Evolutionary conservation across 148 eudicot species (phyloP), one percentile per base, ranked within the genome.

Genomic region (Camellia sinensis): DNA sequence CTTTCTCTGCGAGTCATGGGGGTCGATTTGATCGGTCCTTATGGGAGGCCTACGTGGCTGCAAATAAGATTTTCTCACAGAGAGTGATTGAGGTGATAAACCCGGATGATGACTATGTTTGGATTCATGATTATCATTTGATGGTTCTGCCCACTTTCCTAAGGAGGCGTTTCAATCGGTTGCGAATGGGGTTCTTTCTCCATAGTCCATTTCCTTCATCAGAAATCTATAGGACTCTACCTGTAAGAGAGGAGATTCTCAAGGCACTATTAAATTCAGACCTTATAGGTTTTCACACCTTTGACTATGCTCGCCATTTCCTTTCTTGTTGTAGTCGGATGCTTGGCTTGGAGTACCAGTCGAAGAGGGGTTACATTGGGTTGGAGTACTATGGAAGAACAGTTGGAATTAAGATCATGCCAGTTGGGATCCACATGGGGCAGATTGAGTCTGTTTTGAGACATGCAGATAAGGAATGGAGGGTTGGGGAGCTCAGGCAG

Each of bases 51-150:
- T 90, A 90, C 61, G 91, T 90, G 60, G 87, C 91, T 0, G 93
- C 91, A n/a, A 90, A 90, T 78, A 90, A 87, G 82, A 84, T 90
- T 13, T 90, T 90, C 85, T 89, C 93, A 0, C 87, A 88, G 56
- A 90, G 78, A 76, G 86, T 90, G 29, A 85, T 83, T 82, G 92
- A 90, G 75, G 92, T 90, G 22, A 86, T 90, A 74, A 90, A 88
- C 73, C 91, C 93, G 0, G 93, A 90, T 44, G 88, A 90, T 45
- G 93, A 90, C 80, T 90, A 85, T 73, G 91, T 90, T n/a, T 90
- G 93, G 93, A 78, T 90, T 40, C 93, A 90, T 60, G 93, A 90
- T 85, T 90, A 90, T 67, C 93, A 90, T 82, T 80, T 90, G 77
- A 87, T 90, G 91, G 81, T 90, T 67, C 65, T 90, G 10, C 91